phyloP scores from a whole-genome alignment of 2,329 filamentous ascomycete species.

The Magnaporthiopsis poae region DNA sequence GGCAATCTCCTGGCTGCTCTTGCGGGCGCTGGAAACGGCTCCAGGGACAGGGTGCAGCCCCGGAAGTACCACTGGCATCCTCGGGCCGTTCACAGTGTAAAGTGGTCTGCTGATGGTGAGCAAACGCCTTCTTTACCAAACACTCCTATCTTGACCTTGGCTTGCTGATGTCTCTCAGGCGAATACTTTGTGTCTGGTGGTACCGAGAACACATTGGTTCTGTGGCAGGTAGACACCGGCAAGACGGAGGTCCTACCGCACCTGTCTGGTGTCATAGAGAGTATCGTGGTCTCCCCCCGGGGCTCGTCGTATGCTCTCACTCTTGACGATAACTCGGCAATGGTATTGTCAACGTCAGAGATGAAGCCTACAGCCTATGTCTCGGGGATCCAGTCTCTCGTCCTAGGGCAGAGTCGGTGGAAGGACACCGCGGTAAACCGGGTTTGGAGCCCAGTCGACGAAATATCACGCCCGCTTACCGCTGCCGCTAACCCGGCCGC shows the following conservation, averaged over 20 bases:
- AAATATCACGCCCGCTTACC: slow-evolving; percentile 42
- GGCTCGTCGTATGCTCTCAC: slow-evolving; percentile 77
- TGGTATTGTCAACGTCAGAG: slow-evolving; percentile 83
- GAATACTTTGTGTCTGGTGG: slow-evolving; percentile 93
- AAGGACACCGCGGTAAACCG: slow-evolving; percentile 45
- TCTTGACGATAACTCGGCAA: slow-evolving; percentile 82
- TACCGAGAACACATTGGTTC: slow-evolving; percentile 74
- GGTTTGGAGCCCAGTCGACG: slow-evolving; percentile 34
- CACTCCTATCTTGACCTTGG: background rate
- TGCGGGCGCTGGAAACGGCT: slow-evolving; percentile 29
- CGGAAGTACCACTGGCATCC: slow-evolving; percentile 86
- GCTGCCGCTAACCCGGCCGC: slow-evolving; percentile 53
- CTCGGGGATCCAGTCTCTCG: slow-evolving; percentile 64
- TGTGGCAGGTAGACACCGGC: slow-evolving; percentile 88
- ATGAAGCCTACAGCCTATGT: slow-evolving; percentile 76
- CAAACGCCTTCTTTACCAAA: slow-evolving; percentile 7
- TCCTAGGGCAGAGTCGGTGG: slow-evolving; percentile 38
- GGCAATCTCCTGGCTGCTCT: slow-evolving; percentile 59
- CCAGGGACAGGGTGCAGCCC: slow-evolving; percentile 41
- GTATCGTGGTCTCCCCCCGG: slow-evolving; percentile 67
- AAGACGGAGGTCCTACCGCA: slow-evolving; percentile 80
- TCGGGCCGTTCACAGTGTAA: slow-evolving; percentile 69
- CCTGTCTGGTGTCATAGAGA: slow-evolving; percentile 74
- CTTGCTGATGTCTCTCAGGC: slow-evolving; percentile 37
- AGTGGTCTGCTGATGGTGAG: slow-evolving; percentile 85